Percentiles rank a stretch among this genome's conserved stretches.
phyloP scores from a whole-genome alignment of 2,329 filamentous ascomycete genomes.

The Gaeumannomyces tritici region DNA sequence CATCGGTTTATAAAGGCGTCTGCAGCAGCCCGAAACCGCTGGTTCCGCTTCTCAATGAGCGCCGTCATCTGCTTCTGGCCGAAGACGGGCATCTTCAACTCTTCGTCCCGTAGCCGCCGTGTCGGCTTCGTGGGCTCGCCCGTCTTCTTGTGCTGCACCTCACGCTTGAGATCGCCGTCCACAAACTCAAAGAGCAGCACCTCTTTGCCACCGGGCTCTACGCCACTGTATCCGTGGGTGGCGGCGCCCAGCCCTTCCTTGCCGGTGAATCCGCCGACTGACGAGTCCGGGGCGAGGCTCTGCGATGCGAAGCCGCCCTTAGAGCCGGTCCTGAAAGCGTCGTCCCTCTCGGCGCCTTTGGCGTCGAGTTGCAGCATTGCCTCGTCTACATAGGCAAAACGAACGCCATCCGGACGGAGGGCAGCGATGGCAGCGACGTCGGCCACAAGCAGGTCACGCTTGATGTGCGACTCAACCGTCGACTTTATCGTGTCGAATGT shows the following conservation, averaged over 20 bases:
- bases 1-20: slow-evolving; percentile 71
- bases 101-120: slow-evolving; percentile 63
- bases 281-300: slow-evolving; percentile 41
- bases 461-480: slow-evolving; percentile 76
- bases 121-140: slow-evolving; percentile 61
- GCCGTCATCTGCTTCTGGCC: slow-evolving; percentile 86
- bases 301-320: slow-evolving; percentile 40
- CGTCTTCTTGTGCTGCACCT: slow-evolving; percentile 63
- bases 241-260: slow-evolving; percentile 27
- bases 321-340: slow-evolving; percentile 49
- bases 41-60: slow-evolving; percentile 82
- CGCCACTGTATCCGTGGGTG: slow-evolving; percentile 11
- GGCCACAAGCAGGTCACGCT: slow-evolving; percentile 57
- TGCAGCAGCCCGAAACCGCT: slow-evolving; percentile 70
- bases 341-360: slow-evolving; percentile 56
- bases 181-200: slow-evolving; percentile 87
- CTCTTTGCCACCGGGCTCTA: slow-evolving; percentile 40
- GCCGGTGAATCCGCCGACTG: slow-evolving; percentile 46
- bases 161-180: slow-evolving; percentile 80
- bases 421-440: slow-evolving; percentile 78
- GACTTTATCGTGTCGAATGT: slow-evolving; percentile 83
- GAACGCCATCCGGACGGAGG: slow-evolving; percentile 67
- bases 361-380: slow-evolving; percentile 72
- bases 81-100: slow-evolving; percentile 84
- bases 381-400: slow-evolving; percentile 81